Evolutionary conservation across 1,139 yeast species (phyloP), one percentile per base, ranked within the genome.

Genomic region (Scheffersomyces parashehatae): DNA sequence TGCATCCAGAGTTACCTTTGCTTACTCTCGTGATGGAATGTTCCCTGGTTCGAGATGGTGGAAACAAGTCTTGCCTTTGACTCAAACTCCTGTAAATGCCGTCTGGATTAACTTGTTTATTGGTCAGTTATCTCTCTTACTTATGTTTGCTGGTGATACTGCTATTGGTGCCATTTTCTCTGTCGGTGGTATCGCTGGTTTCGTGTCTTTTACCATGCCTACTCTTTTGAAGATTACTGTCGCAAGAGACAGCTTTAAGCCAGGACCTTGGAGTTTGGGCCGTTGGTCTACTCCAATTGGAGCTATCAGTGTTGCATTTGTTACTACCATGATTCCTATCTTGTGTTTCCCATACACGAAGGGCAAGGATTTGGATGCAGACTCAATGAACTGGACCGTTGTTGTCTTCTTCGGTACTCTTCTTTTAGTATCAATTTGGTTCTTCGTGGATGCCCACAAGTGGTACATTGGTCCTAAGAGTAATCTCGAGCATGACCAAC

Each of bases 141-240:
- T 83, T 48, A 73, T 83, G 58, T 83, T 85, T 65, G 86, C 85
- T 29, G 88, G 88, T 31, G 82, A 77, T 44, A 73, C 79, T 11
- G 87, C 90, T 36, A 81, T 85, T 54, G 85, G 82, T 35, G 91
- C 93, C 38, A 82, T 84, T 44, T 85, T 85, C 66, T 82, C 88
- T 1, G 88, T 85, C 33, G 89, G 89, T 41, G 91, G 89, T 43
- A 83, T 84, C 57, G 79, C 87, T 13, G 83, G 88, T 0, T 84
- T 83, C 55, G 75, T 84, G 48, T 84, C 90, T 1, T 85, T 85
- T 60, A 75, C 82, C n/a, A 68, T 82, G 53, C 91, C 91, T 16
- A 80, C 85, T 11, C 59, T 81, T 4, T 71, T 85, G 51, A 81
- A 83, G 56, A 75, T 82, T 49, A 76, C 85, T 1, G 78, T 74